A percentile compares a stretch with the other conserved stretches of the same genome.
These are phyloP conservation scores for Sideroxylon spinosum DNA, from an alignment of 179 eudicot genomes.

Conservation along the genomic window DNA sequence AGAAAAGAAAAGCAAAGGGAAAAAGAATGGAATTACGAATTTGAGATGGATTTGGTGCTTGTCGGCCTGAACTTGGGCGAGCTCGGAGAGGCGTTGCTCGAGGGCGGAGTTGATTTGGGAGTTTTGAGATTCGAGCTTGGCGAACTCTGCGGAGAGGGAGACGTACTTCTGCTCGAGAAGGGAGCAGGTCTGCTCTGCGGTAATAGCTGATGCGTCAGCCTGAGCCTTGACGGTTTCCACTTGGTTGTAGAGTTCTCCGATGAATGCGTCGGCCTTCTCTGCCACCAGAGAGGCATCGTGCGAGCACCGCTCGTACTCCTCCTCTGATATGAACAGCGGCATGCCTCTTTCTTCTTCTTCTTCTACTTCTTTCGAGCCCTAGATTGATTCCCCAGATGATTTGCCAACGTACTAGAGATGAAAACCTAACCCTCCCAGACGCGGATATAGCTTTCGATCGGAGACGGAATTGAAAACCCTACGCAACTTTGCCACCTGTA, in stretches of 20 bases:
- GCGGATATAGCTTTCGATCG: too few relatives aligned
- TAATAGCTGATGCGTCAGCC: slow-evolving; percentile 76
- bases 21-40: slow-evolving; percentile 31
- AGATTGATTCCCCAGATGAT: too few relatives aligned
- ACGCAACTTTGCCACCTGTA: too few relatives aligned
- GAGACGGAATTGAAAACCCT: too few relatives aligned
- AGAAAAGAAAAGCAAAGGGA: neutral
- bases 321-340: slow-evolving; percentile 81
- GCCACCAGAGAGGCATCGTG: slow-evolving; percentile 55
- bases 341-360: slow-evolving; percentile 21
- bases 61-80: slow-evolving; percentile 55
- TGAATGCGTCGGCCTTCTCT: slow-evolving; percentile 78
- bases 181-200: slow-evolving; percentile 93
- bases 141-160: slow-evolving; percentile 66
- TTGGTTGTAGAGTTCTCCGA: slow-evolving; percentile 42
- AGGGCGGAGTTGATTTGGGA: slow-evolving; percentile 39
- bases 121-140: slow-evolving; percentile 46
- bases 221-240: slow-evolving; percentile 75
- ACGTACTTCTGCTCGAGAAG: slow-evolving; percentile 75
- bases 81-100: slow-evolving; percentile 45
- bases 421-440: too few relatives aligned
- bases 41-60: slow-evolving; percentile 68
- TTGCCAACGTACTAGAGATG: too few relatives aligned
- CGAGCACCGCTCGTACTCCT: slow-evolving; percentile 52
- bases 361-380: neutral